These are phyloP conservation scores for Fusarium coicis DNA, from an alignment of 2,329 filamentous ascomycete species.

Conservation along the genomic window DNA sequence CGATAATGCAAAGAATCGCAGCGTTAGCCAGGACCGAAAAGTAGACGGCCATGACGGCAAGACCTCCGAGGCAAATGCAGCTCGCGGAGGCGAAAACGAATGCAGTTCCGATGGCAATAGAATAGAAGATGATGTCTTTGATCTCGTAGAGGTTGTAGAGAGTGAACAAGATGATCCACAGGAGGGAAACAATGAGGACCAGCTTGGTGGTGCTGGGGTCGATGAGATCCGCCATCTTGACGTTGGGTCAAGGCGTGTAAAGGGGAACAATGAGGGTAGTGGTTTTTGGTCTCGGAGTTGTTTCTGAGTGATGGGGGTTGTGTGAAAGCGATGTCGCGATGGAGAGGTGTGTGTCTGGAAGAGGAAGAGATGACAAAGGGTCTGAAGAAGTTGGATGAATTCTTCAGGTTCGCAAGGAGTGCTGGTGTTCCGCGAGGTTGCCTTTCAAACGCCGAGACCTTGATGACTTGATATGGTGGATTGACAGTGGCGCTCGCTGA, in stretches of 20 bases:
- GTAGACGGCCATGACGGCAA: not conserved
- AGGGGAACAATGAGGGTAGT: fast-evolving
- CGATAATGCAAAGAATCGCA: not conserved
- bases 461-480: not conserved
- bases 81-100: not conserved
- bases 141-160: not conserved
- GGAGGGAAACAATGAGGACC: not conserved
- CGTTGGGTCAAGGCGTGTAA: fast-evolving
- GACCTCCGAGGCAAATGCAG: not conserved
- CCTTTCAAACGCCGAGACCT: not conserved
- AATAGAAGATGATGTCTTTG: not conserved
- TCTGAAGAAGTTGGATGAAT: too few relatives aligned
- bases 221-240: not conserved
- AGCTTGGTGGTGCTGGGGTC: not conserved
- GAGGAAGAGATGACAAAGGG: not conserved
- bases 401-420: fast-evolving
- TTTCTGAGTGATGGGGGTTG: fast-evolving
- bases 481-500: not conserved
- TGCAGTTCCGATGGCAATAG: not conserved
- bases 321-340: fast-evolving
- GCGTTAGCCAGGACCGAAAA: not conserved
- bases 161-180: not conserved
- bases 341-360: too few relatives aligned
- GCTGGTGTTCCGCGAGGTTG: fast-evolving
- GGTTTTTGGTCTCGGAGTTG: fast-evolving